Percentiles rank a stretch among this genome's conserved stretches.
Evolutionary conservation across 192 early-diverging fungal genomes (phyloP).

Genomic region (Gaertneriomyces semiglobifer): DNA sequence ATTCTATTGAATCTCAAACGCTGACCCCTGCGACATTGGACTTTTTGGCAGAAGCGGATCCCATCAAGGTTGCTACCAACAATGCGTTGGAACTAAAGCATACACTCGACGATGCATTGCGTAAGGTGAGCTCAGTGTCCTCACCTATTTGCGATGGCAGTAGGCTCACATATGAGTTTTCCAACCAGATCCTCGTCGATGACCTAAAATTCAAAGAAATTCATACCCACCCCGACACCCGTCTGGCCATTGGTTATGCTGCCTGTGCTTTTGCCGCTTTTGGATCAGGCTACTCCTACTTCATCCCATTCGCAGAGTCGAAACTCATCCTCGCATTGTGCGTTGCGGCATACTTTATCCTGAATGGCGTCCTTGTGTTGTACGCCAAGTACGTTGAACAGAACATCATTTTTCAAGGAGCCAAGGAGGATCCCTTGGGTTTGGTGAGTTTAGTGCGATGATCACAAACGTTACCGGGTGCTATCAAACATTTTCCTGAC

Average conservation of each 20-base stretch:
- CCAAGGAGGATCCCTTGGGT: conserved; percentile 28
- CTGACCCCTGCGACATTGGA: no score
- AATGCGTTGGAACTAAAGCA: conserved; percentile 46
- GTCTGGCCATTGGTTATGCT: conserved; percentile 76
- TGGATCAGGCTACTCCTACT: conserved; percentile 42
- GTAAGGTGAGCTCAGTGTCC: conserved; percentile 22
- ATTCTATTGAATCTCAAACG: no score
- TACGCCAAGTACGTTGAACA: conserved; percentile 37
- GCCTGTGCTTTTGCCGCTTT: conserved; percentile 70
- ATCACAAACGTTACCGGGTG: background rate
- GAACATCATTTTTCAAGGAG: conserved; percentile 42
- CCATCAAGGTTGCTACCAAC: conserved; percentile 36
- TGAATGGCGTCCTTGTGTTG: conserved; percentile 37
- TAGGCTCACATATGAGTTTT: no score
- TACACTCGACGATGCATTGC: conserved; percentile 40
- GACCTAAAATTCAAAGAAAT: conserved; percentile 51
- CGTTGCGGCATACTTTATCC: conserved; percentile 36
- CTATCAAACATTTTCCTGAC: no score
- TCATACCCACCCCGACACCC: conserved; percentile 77
- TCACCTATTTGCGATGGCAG: background rate
- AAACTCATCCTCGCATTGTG: conserved; percentile 34
- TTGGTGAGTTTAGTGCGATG: conserved; percentile 19
- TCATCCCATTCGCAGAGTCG: conserved; percentile 42
- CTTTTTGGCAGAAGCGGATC: conserved; percentile 16
- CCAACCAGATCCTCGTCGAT: conserved; percentile 32